Percentiles rank a stretch among this genome's conserved stretches.
These are phyloP conservation scores for Ophiostoma pallidulum DNA, from an alignment of 2,329 filamentous ascomycete species.

Conservation along the genomic window DNA sequence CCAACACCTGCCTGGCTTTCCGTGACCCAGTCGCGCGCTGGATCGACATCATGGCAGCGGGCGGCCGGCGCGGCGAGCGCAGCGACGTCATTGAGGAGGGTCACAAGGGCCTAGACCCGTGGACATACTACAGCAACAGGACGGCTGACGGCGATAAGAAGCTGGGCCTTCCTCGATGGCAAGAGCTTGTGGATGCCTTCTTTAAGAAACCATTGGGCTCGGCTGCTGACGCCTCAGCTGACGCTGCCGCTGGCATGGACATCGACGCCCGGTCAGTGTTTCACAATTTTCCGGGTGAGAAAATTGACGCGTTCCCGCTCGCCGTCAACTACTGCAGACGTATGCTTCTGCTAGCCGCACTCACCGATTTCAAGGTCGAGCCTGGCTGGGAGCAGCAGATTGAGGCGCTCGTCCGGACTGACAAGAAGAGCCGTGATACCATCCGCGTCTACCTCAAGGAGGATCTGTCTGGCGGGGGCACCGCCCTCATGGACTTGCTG, in stretches of 20 bases:
- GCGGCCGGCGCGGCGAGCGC: constrained; percentile 55
- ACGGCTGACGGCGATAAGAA: constrained; percentile 23
- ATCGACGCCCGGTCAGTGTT: constrained; percentile 30
- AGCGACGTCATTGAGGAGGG: constrained; percentile 86
- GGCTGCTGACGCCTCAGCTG: too few relatives aligned
- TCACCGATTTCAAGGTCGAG: constrained; percentile 48
- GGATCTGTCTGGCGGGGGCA: constrained; percentile 13
- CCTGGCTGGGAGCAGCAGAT: constrained; percentile 79
- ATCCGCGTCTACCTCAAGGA: constrained; percentile 45
- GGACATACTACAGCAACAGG: constrained; percentile 39
- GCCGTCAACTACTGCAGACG: constrained; percentile 58
- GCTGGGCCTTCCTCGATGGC: constrained; percentile 40
- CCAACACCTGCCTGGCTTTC: constrained; percentile 78
- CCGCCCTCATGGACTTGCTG: constrained; percentile 35
- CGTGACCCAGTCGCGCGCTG: constrained; percentile 70
- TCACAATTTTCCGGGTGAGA: constrained; percentile 38
- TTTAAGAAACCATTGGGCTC: constrained; percentile 32
- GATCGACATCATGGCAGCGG: constrained; percentile 78
- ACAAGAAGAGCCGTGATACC: constrained; percentile 52
- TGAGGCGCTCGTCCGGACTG: constrained; percentile 61
- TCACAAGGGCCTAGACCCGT: constrained; percentile 70
- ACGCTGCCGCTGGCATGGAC: constrained; percentile 25
- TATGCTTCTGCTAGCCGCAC: constrained; percentile 41
- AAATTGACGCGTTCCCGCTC: constrained; percentile 51
- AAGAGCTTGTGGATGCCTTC: constrained; percentile 38